Evolutionary conservation across 495 filamentous ascomycete species (phyloP), one percentile per base, ranked within the genome.

Genomic region (Aspergillus heteromorphus): DNA sequence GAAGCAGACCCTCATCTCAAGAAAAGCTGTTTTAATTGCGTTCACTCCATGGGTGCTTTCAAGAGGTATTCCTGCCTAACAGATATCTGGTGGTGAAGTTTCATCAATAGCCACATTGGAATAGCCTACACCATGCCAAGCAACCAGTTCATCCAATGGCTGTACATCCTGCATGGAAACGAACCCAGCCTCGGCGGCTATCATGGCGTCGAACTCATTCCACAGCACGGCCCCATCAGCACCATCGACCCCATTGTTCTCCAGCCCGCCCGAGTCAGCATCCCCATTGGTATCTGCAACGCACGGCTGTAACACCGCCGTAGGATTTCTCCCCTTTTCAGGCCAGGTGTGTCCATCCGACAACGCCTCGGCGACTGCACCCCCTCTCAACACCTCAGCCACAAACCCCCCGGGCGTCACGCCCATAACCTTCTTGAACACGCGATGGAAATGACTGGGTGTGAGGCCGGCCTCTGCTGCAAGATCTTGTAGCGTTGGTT

Each of bases 401-500:
- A 58, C 55, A 66, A 83, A 86, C 55, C 79, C 73, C 29, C 82
- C 82, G n/a, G 82, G 79, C 56, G 83, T 85, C 18, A 83, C 66
- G 52, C 84, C 80, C 61, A 74, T 79, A 2, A 72, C 71, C 51
- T 81, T 76, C 66, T 80, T 85, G 54, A 84, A 83, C 31, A 86
- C 66, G 27, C 85, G 80, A 60, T 81, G 82, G 57, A 87, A 83
- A 64, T 86, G 79, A 60, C 83, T 78, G 42, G 82, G 71, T 16
- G 81, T 84, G 53, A 85, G 61, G 2, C 74, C 73, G 16, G 77
- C 83, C 54, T 69, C 71, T 48, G 65, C 69, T 16, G 84, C 83
- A 50, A 87, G 63, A 20, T 76, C 70, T 19, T 72, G 67, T 27
- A 82, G 63, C 40, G 69, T 75, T n/a, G 76, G 71, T 49, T 72